Evolutionary conservation across 2,329 filamentous ascomycete genomes (phyloP).

Genomic region (Diaporthe citriasiana): DNA sequence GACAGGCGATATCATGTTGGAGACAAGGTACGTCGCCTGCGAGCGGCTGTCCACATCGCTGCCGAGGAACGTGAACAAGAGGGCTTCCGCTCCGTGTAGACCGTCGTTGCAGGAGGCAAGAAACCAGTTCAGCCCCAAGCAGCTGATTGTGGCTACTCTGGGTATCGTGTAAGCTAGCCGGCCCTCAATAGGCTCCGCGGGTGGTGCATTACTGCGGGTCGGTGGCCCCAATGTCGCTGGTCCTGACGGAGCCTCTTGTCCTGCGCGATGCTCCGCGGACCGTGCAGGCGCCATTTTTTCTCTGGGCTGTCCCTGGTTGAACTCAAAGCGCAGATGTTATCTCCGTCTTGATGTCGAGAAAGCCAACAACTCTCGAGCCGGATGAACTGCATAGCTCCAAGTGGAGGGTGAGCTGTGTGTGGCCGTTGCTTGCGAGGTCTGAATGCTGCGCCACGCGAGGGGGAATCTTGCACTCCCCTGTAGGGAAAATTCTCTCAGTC

Average conservation of each 20-base stretch:
- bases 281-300: not conserved
- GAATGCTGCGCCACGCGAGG: not conserved
- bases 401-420: not conserved
- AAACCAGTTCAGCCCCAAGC: constrained; percentile 16
- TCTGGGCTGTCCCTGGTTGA: not conserved
- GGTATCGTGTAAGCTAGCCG: constrained; percentile 17
- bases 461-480: too few species aligned
- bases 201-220: too few species aligned
- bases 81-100: constrained; percentile 8
- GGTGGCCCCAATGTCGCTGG: not conserved
- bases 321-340: not conserved
- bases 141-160: constrained; percentile 9
- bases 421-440: not conserved
- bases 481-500: too few species aligned
- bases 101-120: not conserved
- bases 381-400: not conserved
- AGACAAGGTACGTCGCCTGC: constrained; percentile 8
- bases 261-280: not conserved
- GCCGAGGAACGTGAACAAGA: constrained; percentile 36
- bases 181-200: not conserved
- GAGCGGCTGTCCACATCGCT: not conserved
- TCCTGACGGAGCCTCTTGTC: not conserved
- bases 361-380: not conserved
- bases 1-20: constrained; percentile 36
- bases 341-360: not conserved